A percentile compares a stretch with the other conserved stretches of the same genome.
These are phyloP conservation scores for Stephanodiscus minutulus DNA, from an alignment of 108 stramenopile genomes.

Conservation along the genomic window DNA sequence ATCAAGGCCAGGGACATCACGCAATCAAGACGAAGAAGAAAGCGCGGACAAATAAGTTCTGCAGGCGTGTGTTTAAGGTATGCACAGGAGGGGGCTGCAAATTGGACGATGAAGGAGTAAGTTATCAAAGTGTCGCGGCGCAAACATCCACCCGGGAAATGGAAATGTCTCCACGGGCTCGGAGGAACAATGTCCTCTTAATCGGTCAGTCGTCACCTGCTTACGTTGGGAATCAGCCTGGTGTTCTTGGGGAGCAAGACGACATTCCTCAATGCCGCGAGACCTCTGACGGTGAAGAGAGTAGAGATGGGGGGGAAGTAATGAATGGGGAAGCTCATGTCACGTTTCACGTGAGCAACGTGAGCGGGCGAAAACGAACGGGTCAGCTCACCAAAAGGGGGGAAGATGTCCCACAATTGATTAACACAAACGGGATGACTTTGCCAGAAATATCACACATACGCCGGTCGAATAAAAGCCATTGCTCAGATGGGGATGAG, in stretches of 20 bases:
- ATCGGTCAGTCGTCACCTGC: slow-evolving; percentile 4
- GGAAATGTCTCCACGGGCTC: slow-evolving; percentile 11
- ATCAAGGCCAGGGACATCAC: slow-evolving; percentile 7
- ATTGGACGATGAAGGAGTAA: slow-evolving; percentile 20
- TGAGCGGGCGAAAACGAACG: slow-evolving; percentile 10
- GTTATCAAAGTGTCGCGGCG: not conserved
- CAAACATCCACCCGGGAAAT: slow-evolving; percentile 5
- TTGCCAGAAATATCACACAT: not conserved
- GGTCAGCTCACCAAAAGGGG: slow-evolving; percentile 5
- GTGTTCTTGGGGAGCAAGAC: not conserved
- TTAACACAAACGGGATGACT: not conserved
- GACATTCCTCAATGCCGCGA: slow-evolving; percentile 11
- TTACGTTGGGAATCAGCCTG: not conserved
- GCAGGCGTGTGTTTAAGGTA: slow-evolving; percentile 26
- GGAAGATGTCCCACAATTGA: not conserved
- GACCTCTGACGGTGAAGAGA: slow-evolving; percentile 1
- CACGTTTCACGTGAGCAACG: slow-evolving; percentile 12
- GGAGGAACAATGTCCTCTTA: not conserved
- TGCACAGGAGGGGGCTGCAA: slow-evolving; percentile 1
- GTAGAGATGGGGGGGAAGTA: not conserved
- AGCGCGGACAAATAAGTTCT: slow-evolving; percentile 44
- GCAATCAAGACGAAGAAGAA: slow-evolving; percentile 14
- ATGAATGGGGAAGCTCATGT: not conserved
- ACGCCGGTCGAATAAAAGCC: slow-evolving; percentile 38
- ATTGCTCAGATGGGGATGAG: slow-evolving; percentile 48